phyloP scores from a whole-genome alignment of 2,329 filamentous ascomycete genomes.

The Ophiostoma pallidulum region DNA sequence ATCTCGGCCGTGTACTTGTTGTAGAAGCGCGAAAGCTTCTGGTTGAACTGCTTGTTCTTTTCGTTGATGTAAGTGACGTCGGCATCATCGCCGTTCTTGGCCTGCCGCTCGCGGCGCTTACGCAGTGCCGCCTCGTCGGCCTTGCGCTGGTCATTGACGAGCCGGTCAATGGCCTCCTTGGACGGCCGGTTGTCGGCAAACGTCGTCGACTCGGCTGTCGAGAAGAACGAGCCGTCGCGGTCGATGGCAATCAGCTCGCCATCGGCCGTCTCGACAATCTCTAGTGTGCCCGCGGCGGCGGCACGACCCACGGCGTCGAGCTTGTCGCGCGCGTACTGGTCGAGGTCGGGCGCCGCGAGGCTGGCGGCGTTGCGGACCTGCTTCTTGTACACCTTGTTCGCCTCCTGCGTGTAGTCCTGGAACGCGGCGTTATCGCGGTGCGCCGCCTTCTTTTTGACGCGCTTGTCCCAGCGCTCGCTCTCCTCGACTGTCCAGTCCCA shows the following conservation, averaged over 20 bases:
- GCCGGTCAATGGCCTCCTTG: constrained; percentile 74
- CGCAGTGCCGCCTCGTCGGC: constrained; percentile 80
- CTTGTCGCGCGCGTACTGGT: constrained; percentile 81
- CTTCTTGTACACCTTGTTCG: constrained; percentile 86
- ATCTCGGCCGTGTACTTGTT: constrained; percentile 98
- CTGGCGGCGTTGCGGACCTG: constrained; percentile 55
- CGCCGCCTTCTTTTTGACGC: constrained; percentile 73
- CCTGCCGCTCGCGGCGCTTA: constrained; percentile 72
- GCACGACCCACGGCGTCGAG: constrained; percentile 75
- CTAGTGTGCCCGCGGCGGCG: constrained; percentile 72
- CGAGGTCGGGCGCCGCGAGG: constrained; percentile 63
- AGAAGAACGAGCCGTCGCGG: constrained; percentile 82
- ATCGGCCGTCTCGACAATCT: constrained; percentile 91
- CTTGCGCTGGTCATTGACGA: constrained; percentile 79
- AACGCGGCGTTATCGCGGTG: constrained; percentile 82
- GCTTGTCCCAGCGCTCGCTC: constrained; percentile 85
- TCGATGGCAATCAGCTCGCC: constrained; percentile 93
- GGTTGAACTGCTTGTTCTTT: constrained; percentile 99
- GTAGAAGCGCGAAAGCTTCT: constrained; percentile 91
- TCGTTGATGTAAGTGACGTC: constrained; percentile 99
- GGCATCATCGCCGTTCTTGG: constrained; percentile 69
- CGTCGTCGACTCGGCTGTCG: constrained; percentile 70
- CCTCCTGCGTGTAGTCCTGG: constrained; percentile 78
- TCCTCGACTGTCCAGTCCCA: constrained; percentile 99
- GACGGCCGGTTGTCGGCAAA: constrained; percentile 81